Conservation (phyloP, 2,329 filamentous ascomycete species). For the Ascochyta fabae region DNA sequence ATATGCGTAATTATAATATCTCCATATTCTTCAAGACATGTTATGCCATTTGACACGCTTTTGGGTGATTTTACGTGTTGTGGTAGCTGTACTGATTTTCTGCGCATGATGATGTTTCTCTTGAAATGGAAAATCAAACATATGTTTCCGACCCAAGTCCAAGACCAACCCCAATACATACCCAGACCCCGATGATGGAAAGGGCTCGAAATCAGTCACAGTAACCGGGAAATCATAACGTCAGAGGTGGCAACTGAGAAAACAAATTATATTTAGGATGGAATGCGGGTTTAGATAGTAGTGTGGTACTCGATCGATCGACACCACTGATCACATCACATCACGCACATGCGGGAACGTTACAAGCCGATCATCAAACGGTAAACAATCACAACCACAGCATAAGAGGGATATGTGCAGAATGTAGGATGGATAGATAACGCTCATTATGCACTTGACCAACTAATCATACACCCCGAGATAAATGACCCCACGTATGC, state of each 20-base stretch:
- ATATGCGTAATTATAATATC: background rate
- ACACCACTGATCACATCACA: no score
- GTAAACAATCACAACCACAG: background rate
- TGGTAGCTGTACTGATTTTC: slow-evolving; percentile 8
- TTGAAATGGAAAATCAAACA: background rate
- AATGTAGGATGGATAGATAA: slow-evolving; percentile 9
- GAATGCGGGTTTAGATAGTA: background rate
- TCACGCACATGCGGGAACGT: no score
- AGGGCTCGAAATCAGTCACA: no score
- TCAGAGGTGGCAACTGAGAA: no score
- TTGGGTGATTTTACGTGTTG: background rate
- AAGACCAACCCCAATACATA: no score
- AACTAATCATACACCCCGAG: slow-evolving; percentile 19
- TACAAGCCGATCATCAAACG: background rate
- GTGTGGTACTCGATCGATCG: background rate
- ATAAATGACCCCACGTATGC: slow-evolving; percentile 5
- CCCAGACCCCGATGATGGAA: no score
- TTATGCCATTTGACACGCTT: background rate
- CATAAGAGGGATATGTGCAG: background rate
- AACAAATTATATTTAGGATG: background rate
- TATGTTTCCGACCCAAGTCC: background rate
- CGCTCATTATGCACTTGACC: slow-evolving; percentile 20
- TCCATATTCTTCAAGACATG: rapidly evolving
- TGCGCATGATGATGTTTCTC: background rate
- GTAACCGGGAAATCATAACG: no score